A percentile compares a stretch with the other conserved stretches of the same genome.
phyloP scores from a whole-genome alignment of 495 filamentous ascomycete species.

The Annulohypoxylon bovei region DNA sequence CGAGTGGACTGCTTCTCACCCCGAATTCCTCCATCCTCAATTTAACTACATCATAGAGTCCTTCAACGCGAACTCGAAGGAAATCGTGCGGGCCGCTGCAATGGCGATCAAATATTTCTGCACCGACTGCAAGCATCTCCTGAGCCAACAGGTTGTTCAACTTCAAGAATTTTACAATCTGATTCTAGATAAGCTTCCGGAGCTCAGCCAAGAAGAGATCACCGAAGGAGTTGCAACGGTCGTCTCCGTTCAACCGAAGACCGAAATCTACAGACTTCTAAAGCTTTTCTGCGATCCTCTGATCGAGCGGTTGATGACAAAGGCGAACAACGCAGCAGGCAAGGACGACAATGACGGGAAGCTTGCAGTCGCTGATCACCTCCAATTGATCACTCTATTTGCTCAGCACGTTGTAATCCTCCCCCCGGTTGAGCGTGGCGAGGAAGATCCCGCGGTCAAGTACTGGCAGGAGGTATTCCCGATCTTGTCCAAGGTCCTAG shows the following conservation, averaged over 20 bases:
- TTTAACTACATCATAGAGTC: constrained; percentile 93
- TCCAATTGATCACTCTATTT: constrained; percentile 92
- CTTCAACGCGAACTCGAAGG: constrained; percentile 84
- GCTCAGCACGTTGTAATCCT: constrained; percentile 74
- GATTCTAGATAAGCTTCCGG: constrained; percentile 83
- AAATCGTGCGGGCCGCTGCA: constrained; percentile 89
- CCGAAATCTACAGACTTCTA: constrained; percentile 81
- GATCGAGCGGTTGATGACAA: constrained; percentile 82
- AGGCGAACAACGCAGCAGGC: constrained; percentile 85
- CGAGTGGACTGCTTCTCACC: constrained; percentile 95
- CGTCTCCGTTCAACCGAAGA: constrained; percentile 82
- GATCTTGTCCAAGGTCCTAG: constrained; percentile 81
- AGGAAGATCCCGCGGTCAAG: constrained; percentile 90
- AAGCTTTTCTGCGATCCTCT: constrained; percentile 96
- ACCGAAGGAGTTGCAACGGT: constrained; percentile 94
- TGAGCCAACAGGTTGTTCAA: constrained; percentile 80
- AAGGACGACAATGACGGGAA: constrained; percentile 82
- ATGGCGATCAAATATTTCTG: constrained; percentile 97
- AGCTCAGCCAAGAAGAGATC: constrained; percentile 89
- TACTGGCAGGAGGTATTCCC: constrained; percentile 96
- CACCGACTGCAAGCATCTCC: constrained; percentile 86
- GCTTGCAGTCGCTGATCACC: constrained; percentile 85
- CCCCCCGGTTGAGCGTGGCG: constrained; percentile 75
- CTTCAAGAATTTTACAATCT: constrained; percentile 92
- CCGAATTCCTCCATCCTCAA: constrained; percentile 88